phyloP scores from a whole-genome alignment of 2,329 filamentous ascomycete genomes.

The Neoscytalidium dimidiatum region DNA sequence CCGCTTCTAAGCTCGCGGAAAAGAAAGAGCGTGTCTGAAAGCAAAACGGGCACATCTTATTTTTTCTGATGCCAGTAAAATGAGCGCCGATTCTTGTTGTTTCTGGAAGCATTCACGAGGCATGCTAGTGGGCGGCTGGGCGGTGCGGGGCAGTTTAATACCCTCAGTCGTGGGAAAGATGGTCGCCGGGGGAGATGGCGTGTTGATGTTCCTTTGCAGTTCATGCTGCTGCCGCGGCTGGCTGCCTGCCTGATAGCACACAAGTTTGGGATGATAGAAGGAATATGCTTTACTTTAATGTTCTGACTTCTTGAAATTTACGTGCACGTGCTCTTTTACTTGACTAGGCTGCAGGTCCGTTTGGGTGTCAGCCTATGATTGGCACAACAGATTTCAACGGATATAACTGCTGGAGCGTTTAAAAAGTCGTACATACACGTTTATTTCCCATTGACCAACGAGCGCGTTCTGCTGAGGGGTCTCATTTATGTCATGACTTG shows the following conservation, averaged over 20 bases:
- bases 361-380: too few relatives aligned
- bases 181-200: background rate
- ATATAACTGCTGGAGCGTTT: too few relatives aligned
- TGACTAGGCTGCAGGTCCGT: background rate
- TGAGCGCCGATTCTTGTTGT: constrained; percentile 4
- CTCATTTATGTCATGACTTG: too few relatives aligned
- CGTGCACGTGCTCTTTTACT: constrained; percentile 19
- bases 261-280: constrained; percentile 19
- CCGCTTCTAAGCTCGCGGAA: constrained; percentile 39
- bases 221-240: constrained; percentile 5
- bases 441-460: too few relatives aligned
- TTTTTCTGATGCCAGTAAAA: constrained; percentile 1
- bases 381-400: too few relatives aligned
- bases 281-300: constrained; percentile 16
- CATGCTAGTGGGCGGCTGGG: constrained; percentile 18
- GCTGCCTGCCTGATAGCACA: constrained; percentile 17
- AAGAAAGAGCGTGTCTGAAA: background rate
- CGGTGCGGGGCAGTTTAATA: constrained; percentile 8
- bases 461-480: too few relatives aligned
- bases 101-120: constrained; percentile 14
- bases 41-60: background rate
- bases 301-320: background rate
- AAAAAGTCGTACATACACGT: too few relatives aligned
- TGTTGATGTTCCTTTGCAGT: constrained; percentile 13
- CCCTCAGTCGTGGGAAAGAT: constrained; percentile 11